Conservation (phyloP, 805 yeast genomes). For the Metschnikowia similis region DNA sequence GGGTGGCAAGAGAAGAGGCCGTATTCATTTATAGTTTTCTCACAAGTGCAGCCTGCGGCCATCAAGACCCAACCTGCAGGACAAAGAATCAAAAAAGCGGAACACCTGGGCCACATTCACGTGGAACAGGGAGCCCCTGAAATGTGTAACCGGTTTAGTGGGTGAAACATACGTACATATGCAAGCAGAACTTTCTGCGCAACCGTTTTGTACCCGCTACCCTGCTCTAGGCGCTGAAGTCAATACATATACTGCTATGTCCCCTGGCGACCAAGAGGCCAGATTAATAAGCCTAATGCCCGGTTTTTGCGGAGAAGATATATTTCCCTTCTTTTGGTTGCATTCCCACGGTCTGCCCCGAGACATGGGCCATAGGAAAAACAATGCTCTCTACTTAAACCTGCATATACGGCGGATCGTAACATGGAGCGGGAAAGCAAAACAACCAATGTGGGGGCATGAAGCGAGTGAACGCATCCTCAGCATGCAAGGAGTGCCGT, state of each 20-base stretch:
- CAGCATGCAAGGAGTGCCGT: conserved; percentile 13
- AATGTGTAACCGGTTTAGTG: no score
- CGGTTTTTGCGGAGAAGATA: no score
- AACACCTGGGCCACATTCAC: neutral
- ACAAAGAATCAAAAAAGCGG: neutral
- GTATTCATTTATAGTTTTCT: conserved; percentile 3
- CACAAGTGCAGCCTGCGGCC: neutral
- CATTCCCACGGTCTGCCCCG: neutral
- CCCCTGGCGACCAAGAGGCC: neutral
- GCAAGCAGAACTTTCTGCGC: neutral
- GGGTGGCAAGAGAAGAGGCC: neutral
- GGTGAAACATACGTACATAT: neutral
- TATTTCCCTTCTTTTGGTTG: neutral
- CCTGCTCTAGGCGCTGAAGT: neutral
- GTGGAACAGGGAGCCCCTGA: neutral
- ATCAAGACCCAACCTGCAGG: conserved; percentile 1
- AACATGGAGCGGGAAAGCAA: conserved; percentile 1
- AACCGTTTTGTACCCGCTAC: neutral
- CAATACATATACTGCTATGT: neutral
- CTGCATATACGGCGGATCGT: neutral
- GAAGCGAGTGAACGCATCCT: conserved; percentile 6
- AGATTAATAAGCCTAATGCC: neutral
- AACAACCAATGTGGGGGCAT: neutral
- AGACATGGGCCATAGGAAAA: neutral
- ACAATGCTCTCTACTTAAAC: neutral